These are phyloP conservation scores for Gaeumannomyces sp. DNA, from an alignment of 2,329 filamentous ascomycete species.

Conservation along the genomic window DNA sequence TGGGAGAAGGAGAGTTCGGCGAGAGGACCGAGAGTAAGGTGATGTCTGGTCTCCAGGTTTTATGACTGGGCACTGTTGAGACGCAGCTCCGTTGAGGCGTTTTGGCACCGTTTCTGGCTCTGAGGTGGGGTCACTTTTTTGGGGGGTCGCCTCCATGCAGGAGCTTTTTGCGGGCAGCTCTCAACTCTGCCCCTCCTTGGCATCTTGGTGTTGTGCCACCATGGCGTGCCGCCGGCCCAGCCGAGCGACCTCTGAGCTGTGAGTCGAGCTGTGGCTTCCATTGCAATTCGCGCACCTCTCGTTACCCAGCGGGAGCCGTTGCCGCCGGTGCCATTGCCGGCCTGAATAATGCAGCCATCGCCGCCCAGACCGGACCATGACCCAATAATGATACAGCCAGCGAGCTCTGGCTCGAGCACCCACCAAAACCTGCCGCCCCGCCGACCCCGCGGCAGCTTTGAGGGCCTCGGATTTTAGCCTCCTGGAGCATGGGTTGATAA, in stretches of 20 bases:
- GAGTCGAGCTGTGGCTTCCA: not conserved
- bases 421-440: not conserved
- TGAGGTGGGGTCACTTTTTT: conserved; percentile 7
- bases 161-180: conserved; percentile 3
- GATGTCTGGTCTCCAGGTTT: conserved; percentile 7
- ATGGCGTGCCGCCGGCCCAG: not conserved
- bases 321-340: not conserved
- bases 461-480: not conserved
- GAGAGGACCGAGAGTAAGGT: conserved; percentile 21
- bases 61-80: not conserved
- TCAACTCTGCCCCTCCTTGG: not conserved
- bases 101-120: conserved; percentile 1
- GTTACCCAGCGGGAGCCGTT: not conserved
- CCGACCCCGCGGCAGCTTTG: not conserved
- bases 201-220: not conserved
- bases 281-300: not conserved
- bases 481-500: not conserved
- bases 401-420: not conserved
- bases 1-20: conserved; percentile 19
- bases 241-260: too few species aligned
- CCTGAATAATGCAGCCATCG: conserved; percentile 3
- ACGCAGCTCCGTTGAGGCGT: not conserved
- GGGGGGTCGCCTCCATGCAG: conserved; percentile 7
- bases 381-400: not conserved
- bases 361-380: not conserved